Evolutionary conservation across 2,329 filamentous ascomycete genomes (phyloP), one percentile per base, ranked within the genome.

Genomic region (Tolypocladium cylindrosporum): DNA sequence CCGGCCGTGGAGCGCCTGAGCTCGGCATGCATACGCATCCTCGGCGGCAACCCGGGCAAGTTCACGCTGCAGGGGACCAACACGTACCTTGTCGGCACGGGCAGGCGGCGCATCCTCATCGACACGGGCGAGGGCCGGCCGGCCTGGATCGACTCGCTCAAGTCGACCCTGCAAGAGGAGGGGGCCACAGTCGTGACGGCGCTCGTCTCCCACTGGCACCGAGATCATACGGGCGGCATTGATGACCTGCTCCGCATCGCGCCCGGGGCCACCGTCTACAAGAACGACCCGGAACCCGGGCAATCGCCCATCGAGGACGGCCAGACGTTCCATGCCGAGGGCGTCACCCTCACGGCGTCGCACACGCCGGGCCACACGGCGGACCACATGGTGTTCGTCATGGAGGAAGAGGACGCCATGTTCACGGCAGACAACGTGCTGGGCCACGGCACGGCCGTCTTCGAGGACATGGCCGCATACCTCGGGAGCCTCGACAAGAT

Each of bases 1-100:
- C 85, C 86, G 5, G 84, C 88, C 60, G 82, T 96, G 55, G 86
- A 93, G 72, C 84, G 88, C 60, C 79, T 97, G 57, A 93, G 89
- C 68, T 82, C 88, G 24, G 77, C 82, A 16, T 88, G 92, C 51
- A 87, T 96, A 61, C 84, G 94, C 58, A 89, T 99, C 61, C 78
- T 97, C 21, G 94, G 88, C 59, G 91, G 89, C 10, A 99, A 99
- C 72, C 93, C 94, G 14, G 85, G 89, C 68, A 97, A 96, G 77
- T 86, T 86, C 67, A 81, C 83, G 5, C 74, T 88, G 13, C 83
- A 88, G 73, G 87, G 91, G 61, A 97, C 94, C 64, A 99, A 99
- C 72, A 99, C 94, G 40, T 99, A 99, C 71, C 81, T 99, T 21
- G 68, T 99, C 59, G 94, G 94, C 59, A 86, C 82, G 8, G 93